These are phyloP conservation scores for Eucalyptus pauciflora DNA, from an alignment of 345 rosid genomes.

Conservation along the genomic window DNA sequence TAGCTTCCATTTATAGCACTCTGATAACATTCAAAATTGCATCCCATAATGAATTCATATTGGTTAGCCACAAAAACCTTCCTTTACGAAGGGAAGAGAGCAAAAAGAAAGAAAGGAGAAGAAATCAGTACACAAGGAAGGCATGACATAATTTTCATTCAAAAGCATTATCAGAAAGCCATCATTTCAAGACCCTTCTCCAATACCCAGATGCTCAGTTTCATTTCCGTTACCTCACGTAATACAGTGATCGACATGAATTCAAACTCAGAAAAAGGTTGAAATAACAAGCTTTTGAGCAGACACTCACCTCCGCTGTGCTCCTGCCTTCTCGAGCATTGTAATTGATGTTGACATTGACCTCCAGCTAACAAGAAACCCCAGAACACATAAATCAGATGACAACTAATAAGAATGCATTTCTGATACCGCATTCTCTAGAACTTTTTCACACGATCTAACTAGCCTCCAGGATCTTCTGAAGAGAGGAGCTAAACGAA, in stretches of 20 bases:
- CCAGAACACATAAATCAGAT: background rate
- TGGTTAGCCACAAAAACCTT: background rate
- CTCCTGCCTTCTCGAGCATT: conserved; percentile 82
- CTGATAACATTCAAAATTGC: background rate
- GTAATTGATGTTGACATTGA: conserved; percentile 48
- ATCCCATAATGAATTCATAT: background rate
- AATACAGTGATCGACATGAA: background rate
- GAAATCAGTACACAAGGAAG: background rate
- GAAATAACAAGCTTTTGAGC: background rate
- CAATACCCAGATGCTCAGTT: background rate
- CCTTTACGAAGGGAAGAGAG: background rate
- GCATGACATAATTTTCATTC: background rate
- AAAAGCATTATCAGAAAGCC: background rate
- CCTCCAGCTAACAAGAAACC: conserved; percentile 36
- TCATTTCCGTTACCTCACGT: background rate
- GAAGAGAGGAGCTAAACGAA: background rate
- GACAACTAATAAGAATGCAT: background rate
- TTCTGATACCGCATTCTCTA: background rate
- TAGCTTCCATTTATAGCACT: background rate
- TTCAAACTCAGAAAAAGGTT: background rate
- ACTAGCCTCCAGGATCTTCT: background rate
- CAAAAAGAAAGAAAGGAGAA: background rate
- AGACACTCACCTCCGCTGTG: conserved; percentile 51
- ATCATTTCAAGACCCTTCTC: background rate
- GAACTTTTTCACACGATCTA: background rate